phyloP scores from a whole-genome alignment of 306 rosid species.

The Canavalia ensiformis region DNA sequence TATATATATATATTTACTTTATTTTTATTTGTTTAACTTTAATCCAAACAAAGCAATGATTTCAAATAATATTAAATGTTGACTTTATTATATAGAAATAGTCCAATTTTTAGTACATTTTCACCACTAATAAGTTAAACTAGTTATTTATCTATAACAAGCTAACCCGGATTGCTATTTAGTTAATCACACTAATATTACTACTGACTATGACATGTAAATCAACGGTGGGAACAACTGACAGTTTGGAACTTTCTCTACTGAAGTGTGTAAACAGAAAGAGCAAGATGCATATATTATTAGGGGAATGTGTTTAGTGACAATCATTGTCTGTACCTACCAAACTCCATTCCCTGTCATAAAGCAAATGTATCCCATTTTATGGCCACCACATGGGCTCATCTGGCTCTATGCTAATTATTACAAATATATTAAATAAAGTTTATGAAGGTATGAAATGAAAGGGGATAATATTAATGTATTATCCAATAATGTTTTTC shows the following conservation, averaged over 20 bases:
- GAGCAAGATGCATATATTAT: constrained; percentile 42
- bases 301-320: constrained; percentile 57
- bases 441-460: constrained; percentile 30
- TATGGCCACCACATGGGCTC: constrained; percentile 71
- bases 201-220: constrained; percentile 5
- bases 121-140: no score
- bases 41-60: no score
- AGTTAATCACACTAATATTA: neutral
- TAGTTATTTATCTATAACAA: neutral
- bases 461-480: constrained; percentile 41
- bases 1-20: no score
- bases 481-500: constrained; percentile 36
- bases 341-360: constrained; percentile 59
- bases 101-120: no score
- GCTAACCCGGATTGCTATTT: neutral
- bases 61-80: no score
- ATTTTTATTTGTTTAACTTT: no score
- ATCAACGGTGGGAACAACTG: constrained; percentile 43
- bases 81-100: no score
- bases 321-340: constrained; percentile 65
- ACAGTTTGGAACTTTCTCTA: constrained; percentile 61
- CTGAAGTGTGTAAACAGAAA: constrained; percentile 15
- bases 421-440: constrained; percentile 26
- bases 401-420: constrained; percentile 63
- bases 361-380: constrained; percentile 57